Conservation (phyloP, 2,329 filamentous ascomycete genomes). For the Diaporthe capsici region DNA sequence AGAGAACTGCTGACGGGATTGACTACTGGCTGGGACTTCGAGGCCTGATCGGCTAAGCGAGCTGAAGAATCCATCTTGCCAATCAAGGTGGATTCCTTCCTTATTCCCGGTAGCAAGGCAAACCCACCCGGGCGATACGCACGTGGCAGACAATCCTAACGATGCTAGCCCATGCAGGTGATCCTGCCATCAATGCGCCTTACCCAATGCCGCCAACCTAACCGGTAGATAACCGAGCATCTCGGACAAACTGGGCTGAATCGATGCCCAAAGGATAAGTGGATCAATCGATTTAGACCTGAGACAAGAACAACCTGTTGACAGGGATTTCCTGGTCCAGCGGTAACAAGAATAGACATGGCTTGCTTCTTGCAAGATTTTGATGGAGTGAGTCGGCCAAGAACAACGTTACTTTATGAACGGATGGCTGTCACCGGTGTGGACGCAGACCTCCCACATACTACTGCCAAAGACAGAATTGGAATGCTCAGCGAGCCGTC, state of each 20-base stretch:
- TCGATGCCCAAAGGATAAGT: not conserved
- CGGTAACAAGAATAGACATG: not conserved
- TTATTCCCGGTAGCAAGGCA: not conserved
- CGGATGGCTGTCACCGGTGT: not conserved
- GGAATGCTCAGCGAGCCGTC: not conserved
- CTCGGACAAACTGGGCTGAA: not conserved
- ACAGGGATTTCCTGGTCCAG: slow-evolving; percentile 7
- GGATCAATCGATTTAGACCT: not conserved
- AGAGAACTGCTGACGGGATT: slow-evolving; percentile 4
- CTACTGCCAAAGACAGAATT: not conserved
- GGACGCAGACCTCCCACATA: not conserved
- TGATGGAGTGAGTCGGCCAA: not conserved
- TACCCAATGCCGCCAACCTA: not conserved
- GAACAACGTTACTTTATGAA: not conserved
- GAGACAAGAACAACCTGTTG: not conserved
- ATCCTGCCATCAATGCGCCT: not conserved
- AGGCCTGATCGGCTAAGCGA: slow-evolving; percentile 1
- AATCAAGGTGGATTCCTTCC: not conserved
- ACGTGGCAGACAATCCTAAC: slow-evolving; percentile 9
- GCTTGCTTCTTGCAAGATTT: not conserved
- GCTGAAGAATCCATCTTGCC: not conserved
- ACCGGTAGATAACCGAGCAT: not conserved
- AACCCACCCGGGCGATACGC: not conserved
- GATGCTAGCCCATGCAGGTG: slow-evolving; percentile 3
- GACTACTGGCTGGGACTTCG: too few relatives aligned